These are phyloP conservation scores for Ajuga chamaepitys DNA, from an alignment of 257 asterid species.

Conservation along the genomic window DNA sequence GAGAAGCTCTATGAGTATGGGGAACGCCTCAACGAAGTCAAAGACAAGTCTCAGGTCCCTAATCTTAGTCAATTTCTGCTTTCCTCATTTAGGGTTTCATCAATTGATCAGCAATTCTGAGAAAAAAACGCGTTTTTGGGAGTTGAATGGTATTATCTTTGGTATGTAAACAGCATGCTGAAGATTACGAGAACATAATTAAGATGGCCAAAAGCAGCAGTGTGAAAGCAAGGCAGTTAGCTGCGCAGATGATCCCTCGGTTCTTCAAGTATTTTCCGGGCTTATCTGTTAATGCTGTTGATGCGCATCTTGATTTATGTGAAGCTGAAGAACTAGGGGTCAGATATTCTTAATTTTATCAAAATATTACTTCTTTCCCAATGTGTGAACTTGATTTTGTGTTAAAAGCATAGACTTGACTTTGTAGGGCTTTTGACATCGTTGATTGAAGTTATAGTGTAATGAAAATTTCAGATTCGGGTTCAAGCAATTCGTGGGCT, in stretches of 20 bases:
- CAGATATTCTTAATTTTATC: slow-evolving; percentile 11
- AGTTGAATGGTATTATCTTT: slow-evolving; percentile 9
- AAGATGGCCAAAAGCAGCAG: slow-evolving; percentile 68
- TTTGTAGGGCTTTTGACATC: background rate
- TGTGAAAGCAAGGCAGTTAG: slow-evolving; percentile 79
- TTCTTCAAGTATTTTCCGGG: slow-evolving; percentile 76
- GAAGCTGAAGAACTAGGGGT: slow-evolving; percentile 98
- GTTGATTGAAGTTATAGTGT: background rate
- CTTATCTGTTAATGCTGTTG: slow-evolving; percentile 63
- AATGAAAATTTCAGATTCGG: slow-evolving; percentile 49
- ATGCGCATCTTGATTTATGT: slow-evolving; percentile 91
- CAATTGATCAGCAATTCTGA: background rate
- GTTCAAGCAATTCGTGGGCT: slow-evolving; percentile 97
- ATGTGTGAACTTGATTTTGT: slow-evolving; percentile 5
- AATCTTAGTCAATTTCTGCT: background rate
- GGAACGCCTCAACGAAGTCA: slow-evolving; percentile 70
- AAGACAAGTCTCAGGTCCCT: slow-evolving; percentile 82
- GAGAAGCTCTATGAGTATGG: slow-evolving; percentile 89
- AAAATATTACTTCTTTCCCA: background rate
- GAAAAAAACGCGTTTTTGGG: background rate
- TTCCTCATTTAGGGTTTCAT: slow-evolving; percentile 26
- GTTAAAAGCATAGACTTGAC: background rate
- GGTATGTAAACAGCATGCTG: slow-evolving; percentile 39
- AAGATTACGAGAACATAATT: slow-evolving; percentile 69
- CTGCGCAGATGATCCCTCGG: slow-evolving; percentile 92